Evolutionary conservation across 1,284 basidiomycete species (phyloP), one percentile per base, ranked within the genome.

Genomic region (Hortiboletus rubellus): DNA sequence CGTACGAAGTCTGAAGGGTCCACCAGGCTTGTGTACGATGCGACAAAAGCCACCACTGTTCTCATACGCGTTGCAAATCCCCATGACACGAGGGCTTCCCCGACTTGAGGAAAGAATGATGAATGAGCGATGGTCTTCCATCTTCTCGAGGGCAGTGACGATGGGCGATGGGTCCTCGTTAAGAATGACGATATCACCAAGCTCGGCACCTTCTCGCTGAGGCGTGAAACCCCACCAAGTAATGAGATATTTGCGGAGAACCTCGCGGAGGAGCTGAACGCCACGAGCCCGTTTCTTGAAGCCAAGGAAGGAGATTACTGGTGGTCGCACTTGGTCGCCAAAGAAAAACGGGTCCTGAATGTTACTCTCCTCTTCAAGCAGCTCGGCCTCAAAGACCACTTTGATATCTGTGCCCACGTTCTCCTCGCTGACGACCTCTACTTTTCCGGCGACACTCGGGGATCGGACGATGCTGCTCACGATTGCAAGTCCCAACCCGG

Each of bases 401-500:
- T 90, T 90, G 72, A 98, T 94, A 70, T 97, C 94, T 7, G 95
- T 98, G n/a, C 95, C 95, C 50, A 87, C 80, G 24, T 86, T 92
- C 73, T 96, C 94, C 54, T 92, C 86, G 63, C 91, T 93, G 84
- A 87, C 86, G 9, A 95, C 91, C 62, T 94, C 91, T 46, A 92
- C 86, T 68, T 94, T 94, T 56, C 96, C 96, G 49, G 88, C 85
- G 56, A 97, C 86, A 56, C 88, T 90, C 40, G 92, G 88, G 14
- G 92, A 94, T 27, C 86, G 86, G 34, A 96, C 86, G 57, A 95
- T 95, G 65, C 90, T 94, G 78, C 93, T 94, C 70, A 98, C 96
- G 64, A 98, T 98, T 24, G 96, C 95, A 24, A 98, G 84, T n/a
- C 96, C 96, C 3, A 98, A 82, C 17, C 96, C 96, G 1, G 96